These are phyloP conservation scores for Colletotrichum plurivorum DNA, from an alignment of 2,329 filamentous ascomycete species.

Conservation along the genomic window DNA sequence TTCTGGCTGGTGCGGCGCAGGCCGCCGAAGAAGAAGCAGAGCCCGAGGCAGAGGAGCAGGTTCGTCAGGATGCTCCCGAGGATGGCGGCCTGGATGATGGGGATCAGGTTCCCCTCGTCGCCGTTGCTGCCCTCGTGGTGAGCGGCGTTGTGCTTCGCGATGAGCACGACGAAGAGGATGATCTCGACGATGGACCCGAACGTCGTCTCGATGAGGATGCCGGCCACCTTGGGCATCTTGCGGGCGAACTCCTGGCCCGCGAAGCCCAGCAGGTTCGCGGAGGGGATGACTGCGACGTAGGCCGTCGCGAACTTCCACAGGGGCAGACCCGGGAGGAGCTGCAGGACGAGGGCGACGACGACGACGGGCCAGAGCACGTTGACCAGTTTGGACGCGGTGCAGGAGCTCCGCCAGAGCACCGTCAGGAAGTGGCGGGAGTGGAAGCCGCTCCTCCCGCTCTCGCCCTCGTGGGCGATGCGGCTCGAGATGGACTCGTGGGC, in stretches of 20 bases:
- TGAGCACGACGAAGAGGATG: conserved; percentile 76
- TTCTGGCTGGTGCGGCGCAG: conserved; percentile 70
- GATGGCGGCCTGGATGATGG: conserved; percentile 78
- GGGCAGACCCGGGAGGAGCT: conserved; percentile 51
- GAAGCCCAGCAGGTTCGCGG: conserved; percentile 64
- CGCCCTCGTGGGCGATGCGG: conserved; percentile 53
- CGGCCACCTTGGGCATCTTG: conserved; percentile 75
- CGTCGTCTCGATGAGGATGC: conserved; percentile 63
- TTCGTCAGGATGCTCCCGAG: conserved; percentile 79
- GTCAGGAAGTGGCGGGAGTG: conserved; percentile 57
- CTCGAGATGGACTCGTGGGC: conserved; percentile 36
- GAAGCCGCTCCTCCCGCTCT: conserved; percentile 61
- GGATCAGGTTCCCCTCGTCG: conserved; percentile 58
- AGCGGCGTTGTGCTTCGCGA: conserved; percentile 53
- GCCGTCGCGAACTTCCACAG: conserved; percentile 62
- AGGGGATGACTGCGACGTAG: conserved; percentile 65
- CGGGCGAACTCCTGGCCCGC: conserved; percentile 73
- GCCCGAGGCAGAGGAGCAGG: conserved; percentile 74
- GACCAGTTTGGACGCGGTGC: conserved; percentile 59
- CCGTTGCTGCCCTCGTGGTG: conserved; percentile 41
- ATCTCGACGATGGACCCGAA: conserved; percentile 78
- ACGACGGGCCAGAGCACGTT: conserved; percentile 66
- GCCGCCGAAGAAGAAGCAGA: conserved; percentile 78
- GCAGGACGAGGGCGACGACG: conserved; percentile 59
- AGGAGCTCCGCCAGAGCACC: conserved; percentile 60